Base-by-base conservation (phyloP, 2,329 filamentous ascomycete species). In the Eutypa lata region DNA sequence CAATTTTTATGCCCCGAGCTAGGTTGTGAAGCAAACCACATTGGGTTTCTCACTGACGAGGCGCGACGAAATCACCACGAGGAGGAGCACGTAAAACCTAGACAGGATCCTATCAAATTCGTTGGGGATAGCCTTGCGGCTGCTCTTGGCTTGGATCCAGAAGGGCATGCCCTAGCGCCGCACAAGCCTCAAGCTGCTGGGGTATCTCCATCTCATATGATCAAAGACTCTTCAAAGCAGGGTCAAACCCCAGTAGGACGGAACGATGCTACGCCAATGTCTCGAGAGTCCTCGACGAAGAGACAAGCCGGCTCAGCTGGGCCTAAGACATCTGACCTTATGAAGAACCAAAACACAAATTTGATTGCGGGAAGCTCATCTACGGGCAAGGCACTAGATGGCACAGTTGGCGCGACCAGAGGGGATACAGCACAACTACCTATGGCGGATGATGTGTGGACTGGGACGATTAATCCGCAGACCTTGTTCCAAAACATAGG, bases 11-110 rank as follows among this genome's bases (percentile, higher is more conserved):
- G 84, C 65, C 70, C 76, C 19, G 81, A 86, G 48, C 59, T 71
- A 2, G 76, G 78, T 33, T 87, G 84, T 59, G 81, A 84, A 26
- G 72, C 73, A 57, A 74, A 76, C 8, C 65, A 62, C 2, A 68
- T 72, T 13, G 78, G 76, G 0, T 86, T 86, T 58, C 61, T 75
- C 2, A 81, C 69, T 7, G 79, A 86, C 56, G 80, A 84, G 57
- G 76, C 76, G 13, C 71, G 78, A 47, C 75, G 77, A 50, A 63
- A 68, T 11, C 84, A 87, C 60, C 67, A 76, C 7, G 72, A 81
- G n/a, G 79, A 86, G 52, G 82, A 86, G 63, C 84, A 87, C 58
- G 68, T 75, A 21, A 79, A 77, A 62, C 83, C 83, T 6, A 69
- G 72, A 42, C 72, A 81, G 56, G 71, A 87, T 53, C 82, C 84